These are phyloP conservation scores for Isabelozyma gotoi DNA, from an alignment of 805 yeast species.

Conservation along the genomic window DNA sequence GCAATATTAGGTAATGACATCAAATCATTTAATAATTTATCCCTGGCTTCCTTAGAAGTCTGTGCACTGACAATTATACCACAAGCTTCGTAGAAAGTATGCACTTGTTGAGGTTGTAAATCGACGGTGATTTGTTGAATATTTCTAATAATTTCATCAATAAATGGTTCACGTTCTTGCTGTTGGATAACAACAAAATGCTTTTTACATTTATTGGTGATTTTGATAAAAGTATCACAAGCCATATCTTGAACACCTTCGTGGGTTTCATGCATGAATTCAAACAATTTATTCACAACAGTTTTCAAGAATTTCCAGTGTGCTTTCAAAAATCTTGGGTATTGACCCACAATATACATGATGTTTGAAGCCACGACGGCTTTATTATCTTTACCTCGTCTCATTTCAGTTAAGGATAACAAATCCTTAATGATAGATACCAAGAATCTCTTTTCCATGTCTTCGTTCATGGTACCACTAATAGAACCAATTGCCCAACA, in stretches of 20 bases:
- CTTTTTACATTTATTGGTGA: slow-evolving; percentile 90
- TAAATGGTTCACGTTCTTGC: slow-evolving; percentile 85
- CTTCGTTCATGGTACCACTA: slow-evolving; percentile 98
- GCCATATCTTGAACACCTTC: slow-evolving; percentile 99
- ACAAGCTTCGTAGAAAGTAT: slow-evolving; percentile 96
- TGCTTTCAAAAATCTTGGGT: slow-evolving; percentile 94
- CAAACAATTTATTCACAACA: slow-evolving; percentile 91
- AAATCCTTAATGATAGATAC: slow-evolving; percentile 92
- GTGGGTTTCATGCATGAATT: slow-evolving; percentile 99
- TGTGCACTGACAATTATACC: slow-evolving; percentile 92
- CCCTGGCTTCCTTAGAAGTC: slow-evolving; percentile 64
- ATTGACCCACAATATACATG: slow-evolving; percentile 99
- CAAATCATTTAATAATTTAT: slow-evolving; percentile 68
- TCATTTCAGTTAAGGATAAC: slow-evolving; percentile 89
- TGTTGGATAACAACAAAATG: slow-evolving; percentile 89
- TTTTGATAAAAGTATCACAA: slow-evolving; percentile 96
- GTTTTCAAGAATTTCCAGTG: slow-evolving; percentile 98
- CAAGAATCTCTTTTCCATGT: slow-evolving; percentile 90
- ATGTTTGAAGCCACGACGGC: slow-evolving; percentile 99
- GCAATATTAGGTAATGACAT: slow-evolving; percentile 94
- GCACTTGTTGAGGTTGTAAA: slow-evolving; percentile 95
- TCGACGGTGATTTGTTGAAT: slow-evolving; percentile 88
- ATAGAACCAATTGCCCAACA: slow-evolving; percentile 99
- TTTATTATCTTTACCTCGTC: slow-evolving; percentile 95
- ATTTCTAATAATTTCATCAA: slow-evolving; percentile 81